Evolutionary conservation across 768 basidiomycete species (phyloP).

Genomic region (Tephrocybe sp.): DNA sequence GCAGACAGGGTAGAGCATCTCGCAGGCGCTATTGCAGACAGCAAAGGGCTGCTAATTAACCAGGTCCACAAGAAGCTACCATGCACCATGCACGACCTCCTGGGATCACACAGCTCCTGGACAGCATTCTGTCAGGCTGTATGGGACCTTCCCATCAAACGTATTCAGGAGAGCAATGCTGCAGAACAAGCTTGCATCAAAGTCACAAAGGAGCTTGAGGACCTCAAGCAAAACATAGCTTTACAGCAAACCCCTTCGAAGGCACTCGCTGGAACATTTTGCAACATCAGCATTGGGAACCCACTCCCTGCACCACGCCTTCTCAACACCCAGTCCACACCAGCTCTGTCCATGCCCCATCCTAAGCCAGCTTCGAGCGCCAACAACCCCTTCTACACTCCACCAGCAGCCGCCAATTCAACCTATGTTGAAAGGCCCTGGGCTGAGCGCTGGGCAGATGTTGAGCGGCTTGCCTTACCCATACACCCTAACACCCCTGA

Average conservation of each 20-base stretch:
- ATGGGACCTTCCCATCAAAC: not conserved
- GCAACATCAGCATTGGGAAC: not conserved
- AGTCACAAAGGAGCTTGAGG: not conserved
- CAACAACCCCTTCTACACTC: not conserved
- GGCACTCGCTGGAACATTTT: not conserved
- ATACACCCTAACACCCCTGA: constrained; percentile 3
- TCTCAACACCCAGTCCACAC: not conserved
- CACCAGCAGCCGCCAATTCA: not conserved
- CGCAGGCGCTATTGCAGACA: constrained; percentile 13
- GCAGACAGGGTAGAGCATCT: constrained; percentile 21
- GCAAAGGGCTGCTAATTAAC: constrained; percentile 15
- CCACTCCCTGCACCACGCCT: not conserved
- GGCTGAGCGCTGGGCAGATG: not conserved
- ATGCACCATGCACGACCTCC: not conserved
- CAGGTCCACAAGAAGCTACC: constrained; percentile 9
- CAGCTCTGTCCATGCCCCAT: not conserved
- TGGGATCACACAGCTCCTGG: constrained; percentile 12
- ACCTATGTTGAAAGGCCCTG: not conserved
- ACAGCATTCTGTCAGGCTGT: constrained; percentile 13
- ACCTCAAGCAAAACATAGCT: not conserved
- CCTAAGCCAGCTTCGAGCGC: not conserved
- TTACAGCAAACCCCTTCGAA: not conserved
- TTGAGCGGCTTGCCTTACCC: not conserved
- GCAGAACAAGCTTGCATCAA: not conserved
- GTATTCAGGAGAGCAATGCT: constrained; percentile 3